Base-by-base conservation (phyloP, 1,284 basidiomycete genomes). In the Leccinum subrobustum region DNA sequence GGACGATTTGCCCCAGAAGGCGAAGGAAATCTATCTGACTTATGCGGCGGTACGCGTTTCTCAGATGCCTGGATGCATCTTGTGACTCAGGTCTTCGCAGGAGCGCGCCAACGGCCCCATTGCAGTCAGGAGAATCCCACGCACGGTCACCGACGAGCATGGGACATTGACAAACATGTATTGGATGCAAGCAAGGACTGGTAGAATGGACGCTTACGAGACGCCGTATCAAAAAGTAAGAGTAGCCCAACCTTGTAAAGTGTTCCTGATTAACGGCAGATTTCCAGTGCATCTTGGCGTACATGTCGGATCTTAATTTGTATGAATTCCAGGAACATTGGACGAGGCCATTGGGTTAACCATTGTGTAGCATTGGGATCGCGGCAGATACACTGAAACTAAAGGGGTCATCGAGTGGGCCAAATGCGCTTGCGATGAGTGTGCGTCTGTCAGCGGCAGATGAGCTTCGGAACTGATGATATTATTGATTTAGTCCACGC, bases 271-370 rank as follows among this genome's bases (percentile, higher is more conserved):
- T 69, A 37, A 70, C 27, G 35, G 5, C 48, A 31, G 56, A 52
- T 44, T 23, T 23, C 3, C 67, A 95, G 91, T 93, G 91, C 67
- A 93, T 96, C 62, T 79, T 96, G 56, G 87, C 88, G 3, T 96
- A 95, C 68, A 82, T 94, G 57, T 93, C 93, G 2, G 94, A 96
- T 73, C 77, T 92, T 52, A 82, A 89, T 69, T 91, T 95, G 90
- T 92, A 69, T 52, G 85, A 75, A 3, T 59, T 51, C 35, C 18
- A 47, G 48, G 59, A 48, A 37, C 20, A 52, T 59, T 33, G 20
- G n/a, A 44, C 20, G 23, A 31, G 57, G 56, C 12, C 48, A 42
- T 5, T 51, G 44, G 52, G 59, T 55, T 65, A 14, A 65, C 57
- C 42, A 39, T 60, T 60, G 53, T 63, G 27, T 58, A 93, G 92